These are phyloP conservation scores for Akanthomyces uredinophilus DNA, from an alignment of 2,329 filamentous ascomycete species.

Conservation along the genomic window DNA sequence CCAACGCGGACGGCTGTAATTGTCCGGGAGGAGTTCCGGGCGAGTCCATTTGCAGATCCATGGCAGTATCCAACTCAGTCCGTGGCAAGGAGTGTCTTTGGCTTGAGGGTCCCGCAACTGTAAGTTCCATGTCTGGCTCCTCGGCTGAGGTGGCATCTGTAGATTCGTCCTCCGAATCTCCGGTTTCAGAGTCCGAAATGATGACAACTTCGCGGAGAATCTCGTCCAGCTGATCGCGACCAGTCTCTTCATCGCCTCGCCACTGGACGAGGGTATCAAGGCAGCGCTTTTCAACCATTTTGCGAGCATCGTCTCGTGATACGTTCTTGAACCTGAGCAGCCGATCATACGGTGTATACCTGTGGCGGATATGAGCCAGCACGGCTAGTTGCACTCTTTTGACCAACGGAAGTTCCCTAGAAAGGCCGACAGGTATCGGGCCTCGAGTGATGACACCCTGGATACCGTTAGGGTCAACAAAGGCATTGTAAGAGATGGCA, in stretches of 20 bases:
- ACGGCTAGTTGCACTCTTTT: conserved; percentile 61
- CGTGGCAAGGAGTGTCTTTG: not conserved
- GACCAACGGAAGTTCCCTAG: conserved; percentile 50
- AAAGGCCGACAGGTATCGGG: conserved; percentile 54
- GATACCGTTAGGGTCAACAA: conserved; percentile 11
- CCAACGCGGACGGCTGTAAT: not conserved
- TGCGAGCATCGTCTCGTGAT: conserved; percentile 54
- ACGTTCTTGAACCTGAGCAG: conserved; percentile 53
- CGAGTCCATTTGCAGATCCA: not conserved
- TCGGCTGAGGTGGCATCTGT: conserved; percentile 28
- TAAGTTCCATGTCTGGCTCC: conserved; percentile 13
- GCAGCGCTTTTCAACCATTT: conserved; percentile 55
- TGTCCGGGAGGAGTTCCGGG: not conserved
- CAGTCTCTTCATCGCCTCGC: conserved; percentile 66
- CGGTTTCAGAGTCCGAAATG: conserved; percentile 56
- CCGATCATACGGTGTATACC: conserved; percentile 60
- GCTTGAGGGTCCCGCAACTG: not conserved
- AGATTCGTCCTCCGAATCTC: conserved; percentile 34
- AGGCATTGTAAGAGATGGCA: not conserved
- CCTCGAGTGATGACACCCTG: conserved; percentile 48
- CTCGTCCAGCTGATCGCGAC: conserved; percentile 62
- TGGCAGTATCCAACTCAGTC: not conserved
- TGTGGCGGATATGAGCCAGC: conserved; percentile 61
- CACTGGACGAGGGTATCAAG: conserved; percentile 64
- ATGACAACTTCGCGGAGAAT: conserved; percentile 62